Evolutionary conservation across 768 basidiomycete genomes (phyloP).

Genomic region (Gloeostereum incarnatum): DNA sequence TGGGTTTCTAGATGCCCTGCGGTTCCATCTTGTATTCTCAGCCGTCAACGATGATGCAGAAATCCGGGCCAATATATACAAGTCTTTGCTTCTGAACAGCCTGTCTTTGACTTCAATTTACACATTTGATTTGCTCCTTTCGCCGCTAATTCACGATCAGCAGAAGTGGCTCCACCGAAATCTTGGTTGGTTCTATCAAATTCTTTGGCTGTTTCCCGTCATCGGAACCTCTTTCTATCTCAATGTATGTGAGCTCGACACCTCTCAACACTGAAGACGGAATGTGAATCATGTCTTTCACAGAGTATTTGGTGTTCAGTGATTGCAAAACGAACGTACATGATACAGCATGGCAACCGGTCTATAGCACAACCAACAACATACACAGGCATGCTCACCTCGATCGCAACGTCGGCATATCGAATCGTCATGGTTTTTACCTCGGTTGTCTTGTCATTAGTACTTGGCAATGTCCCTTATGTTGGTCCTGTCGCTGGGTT

Average conservation of each 20-base stretch:
- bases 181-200: conserved; percentile 67
- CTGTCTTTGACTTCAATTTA: conserved; percentile 68
- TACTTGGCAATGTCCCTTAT: conserved; percentile 53
- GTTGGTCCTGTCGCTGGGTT: conserved; percentile 55
- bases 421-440: conserved; percentile 76
- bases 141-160: conserved; percentile 54
- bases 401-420: conserved; percentile 75
- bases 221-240: conserved; percentile 71
- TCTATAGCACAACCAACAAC: conserved; percentile 44
- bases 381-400: conserved; percentile 62
- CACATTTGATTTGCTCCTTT: conserved; percentile 63
- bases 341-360: conserved; percentile 60
- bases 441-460: conserved; percentile 60
- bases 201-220: conserved; percentile 74
- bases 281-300: conserved; percentile 8
- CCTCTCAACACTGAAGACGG: conserved; percentile 3
- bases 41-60: conserved; percentile 62
- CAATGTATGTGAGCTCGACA: conserved; percentile 44
- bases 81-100: conserved; percentile 65
- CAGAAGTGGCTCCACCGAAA: conserved; percentile 64
- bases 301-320: conserved; percentile 73
- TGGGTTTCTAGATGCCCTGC: conserved; percentile 63
- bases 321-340: conserved; percentile 68
- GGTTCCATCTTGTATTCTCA: conserved; percentile 57
- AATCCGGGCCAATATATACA: conserved; percentile 64